Percentiles rank a stretch among this genome's conserved stretches.
These are phyloP conservation scores for Alliaria petiolata DNA, from an alignment of 345 rosid genomes.

Conservation along the genomic window DNA sequence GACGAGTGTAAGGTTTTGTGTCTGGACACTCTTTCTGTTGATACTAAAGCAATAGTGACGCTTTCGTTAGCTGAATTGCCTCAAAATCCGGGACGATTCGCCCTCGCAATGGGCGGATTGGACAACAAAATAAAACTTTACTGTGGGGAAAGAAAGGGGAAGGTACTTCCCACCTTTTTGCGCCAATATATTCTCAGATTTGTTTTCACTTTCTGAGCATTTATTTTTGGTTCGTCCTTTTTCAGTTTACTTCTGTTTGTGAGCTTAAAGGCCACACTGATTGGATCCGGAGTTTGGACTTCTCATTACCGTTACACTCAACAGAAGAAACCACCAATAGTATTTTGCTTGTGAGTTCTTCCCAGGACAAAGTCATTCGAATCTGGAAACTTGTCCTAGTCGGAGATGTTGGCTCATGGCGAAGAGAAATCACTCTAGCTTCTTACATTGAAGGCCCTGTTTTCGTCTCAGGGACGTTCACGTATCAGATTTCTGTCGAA, in stretches of 20 bases:
- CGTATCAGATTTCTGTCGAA: constrained; percentile 89
- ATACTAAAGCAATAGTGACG: constrained; percentile 81
- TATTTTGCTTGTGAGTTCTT: constrained; percentile 84
- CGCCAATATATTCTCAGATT: not conserved
- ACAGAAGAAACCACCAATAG: constrained; percentile 37
- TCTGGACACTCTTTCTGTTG: constrained; percentile 55
- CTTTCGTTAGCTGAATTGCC: constrained; percentile 78
- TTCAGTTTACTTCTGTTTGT: constrained; percentile 72
- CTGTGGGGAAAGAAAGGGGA: constrained; percentile 64
- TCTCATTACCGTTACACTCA: constrained; percentile 61
- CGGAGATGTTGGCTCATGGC: constrained; percentile 32
- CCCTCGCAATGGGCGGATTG: constrained; percentile 90
- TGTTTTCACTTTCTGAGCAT: not conserved
- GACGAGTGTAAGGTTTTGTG: constrained; percentile 63
- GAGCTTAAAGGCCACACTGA: constrained; percentile 94
- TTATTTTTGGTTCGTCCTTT: not conserved
- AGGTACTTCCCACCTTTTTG: constrained; percentile 40
- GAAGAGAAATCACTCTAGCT: constrained; percentile 59
- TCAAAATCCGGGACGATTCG: constrained; percentile 47
- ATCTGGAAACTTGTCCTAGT: constrained; percentile 71
- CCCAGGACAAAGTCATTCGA: constrained; percentile 91
- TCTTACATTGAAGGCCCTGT: constrained; percentile 92
- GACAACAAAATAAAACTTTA: constrained; percentile 80
- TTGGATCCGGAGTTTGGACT: constrained; percentile 95
- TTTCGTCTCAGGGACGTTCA: constrained; percentile 51